These are phyloP conservation scores for Lactarius deliciosus DNA, from an alignment of 768 basidiomycete species.

Conservation along the genomic window DNA sequence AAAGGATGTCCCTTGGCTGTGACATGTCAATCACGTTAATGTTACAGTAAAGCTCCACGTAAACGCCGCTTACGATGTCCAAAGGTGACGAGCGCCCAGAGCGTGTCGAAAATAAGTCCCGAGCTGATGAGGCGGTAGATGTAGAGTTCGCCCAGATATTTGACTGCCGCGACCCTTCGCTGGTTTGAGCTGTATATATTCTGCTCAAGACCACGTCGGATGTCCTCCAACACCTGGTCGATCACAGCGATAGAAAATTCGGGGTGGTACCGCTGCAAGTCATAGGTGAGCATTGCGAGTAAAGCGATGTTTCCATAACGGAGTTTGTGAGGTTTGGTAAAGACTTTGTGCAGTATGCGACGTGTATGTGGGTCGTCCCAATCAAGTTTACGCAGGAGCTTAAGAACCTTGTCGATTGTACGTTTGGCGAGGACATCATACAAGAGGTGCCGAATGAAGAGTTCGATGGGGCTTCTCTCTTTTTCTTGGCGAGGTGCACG, in stretches of 20 bases:
- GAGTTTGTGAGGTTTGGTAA: conserved; percentile 98
- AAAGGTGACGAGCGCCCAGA: conserved; percentile 94
- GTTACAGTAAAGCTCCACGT: conserved; percentile 1
- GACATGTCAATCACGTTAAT: conserved; percentile 1
- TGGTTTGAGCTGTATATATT: conserved; percentile 96
- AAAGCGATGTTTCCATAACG: conserved; percentile 88
- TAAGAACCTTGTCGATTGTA: conserved; percentile 94
- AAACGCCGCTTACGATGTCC: conserved; percentile 79
- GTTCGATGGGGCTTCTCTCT: conserved; percentile 79
- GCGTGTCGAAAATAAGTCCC: conserved; percentile 83
- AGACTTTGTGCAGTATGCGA: conserved; percentile 76
- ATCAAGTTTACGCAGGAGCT: conserved; percentile 88
- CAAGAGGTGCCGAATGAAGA: conserved; percentile 95
- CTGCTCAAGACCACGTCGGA: conserved; percentile 87
- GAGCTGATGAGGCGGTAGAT: conserved; percentile 93
- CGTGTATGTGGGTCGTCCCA: conserved; percentile 79
- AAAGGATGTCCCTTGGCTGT: conserved; percentile 87
- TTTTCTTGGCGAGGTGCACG: conserved; percentile 84
- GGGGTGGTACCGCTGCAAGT: conserved; percentile 90
- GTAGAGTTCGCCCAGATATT: conserved; percentile 96
- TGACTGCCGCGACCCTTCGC: conserved; percentile 84
- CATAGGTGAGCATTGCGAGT: conserved; percentile 92
- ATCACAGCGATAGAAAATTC: conserved; percentile 85
- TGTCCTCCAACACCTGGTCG: conserved; percentile 93
- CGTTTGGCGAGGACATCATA: conserved; percentile 91